A percentile compares a stretch with the other conserved stretches of the same genome.
Evolutionary conservation across 2,329 filamentous ascomycete species (phyloP).

Genomic region (Aspergillus sp.): DNA sequence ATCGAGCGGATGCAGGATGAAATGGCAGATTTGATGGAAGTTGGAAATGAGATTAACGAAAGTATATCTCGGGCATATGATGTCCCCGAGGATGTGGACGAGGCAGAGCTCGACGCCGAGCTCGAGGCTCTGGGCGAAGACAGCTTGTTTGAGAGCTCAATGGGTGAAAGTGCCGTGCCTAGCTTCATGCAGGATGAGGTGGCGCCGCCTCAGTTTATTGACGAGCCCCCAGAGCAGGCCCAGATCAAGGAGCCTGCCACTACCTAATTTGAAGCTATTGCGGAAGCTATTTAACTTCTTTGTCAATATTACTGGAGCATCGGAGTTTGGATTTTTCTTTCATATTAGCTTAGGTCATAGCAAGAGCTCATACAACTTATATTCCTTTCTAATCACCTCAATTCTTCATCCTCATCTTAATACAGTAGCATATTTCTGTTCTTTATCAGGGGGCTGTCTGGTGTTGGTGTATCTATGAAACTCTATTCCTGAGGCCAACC

Average conservation of each 20-base stretch:
- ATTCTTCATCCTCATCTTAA: not conserved
- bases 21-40: slow-evolving; percentile 97
- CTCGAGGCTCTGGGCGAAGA: slow-evolving; percentile 92
- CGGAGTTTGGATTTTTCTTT: slow-evolving; percentile 19
- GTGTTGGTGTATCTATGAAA: not conserved
- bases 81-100: slow-evolving; percentile 93
- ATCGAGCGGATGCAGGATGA: slow-evolving; percentile 98
- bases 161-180: slow-evolving; percentile 66
- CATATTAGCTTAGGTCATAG: slow-evolving; percentile 1
- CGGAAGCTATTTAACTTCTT: not conserved
- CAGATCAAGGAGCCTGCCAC: slow-evolving; percentile 81
- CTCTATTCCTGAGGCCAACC: not conserved
- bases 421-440: too few species aligned
- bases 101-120: slow-evolving; percentile 94
- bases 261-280: slow-evolving; percentile 13
- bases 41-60: slow-evolving; percentile 98
- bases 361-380: not conserved
- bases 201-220: slow-evolving; percentile 80
- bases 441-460: not conserved
- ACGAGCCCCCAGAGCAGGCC: slow-evolving; percentile 75
- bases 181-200: slow-evolving; percentile 89
- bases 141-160: slow-evolving; percentile 75
- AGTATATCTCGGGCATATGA: slow-evolving; percentile 89
- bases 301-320: slow-evolving; percentile 14
- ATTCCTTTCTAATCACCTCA: not conserved